Percentiles rank a stretch among this genome's conserved stretches.
These are phyloP conservation scores for Penicillium palitans DNA, from an alignment of 2,329 filamentous ascomycete species.

Conservation along the genomic window DNA sequence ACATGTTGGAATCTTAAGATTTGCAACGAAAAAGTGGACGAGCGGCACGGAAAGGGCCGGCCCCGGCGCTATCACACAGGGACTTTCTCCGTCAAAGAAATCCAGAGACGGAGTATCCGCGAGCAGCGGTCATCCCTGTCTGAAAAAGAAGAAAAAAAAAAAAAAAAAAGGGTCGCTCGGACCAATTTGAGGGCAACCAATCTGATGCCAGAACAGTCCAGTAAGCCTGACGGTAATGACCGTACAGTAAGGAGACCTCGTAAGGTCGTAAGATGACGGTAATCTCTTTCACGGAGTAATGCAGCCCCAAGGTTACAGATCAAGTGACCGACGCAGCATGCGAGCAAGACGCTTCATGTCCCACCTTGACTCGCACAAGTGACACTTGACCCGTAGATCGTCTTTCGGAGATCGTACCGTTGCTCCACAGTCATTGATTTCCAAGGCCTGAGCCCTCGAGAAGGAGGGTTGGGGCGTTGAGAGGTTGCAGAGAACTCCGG, in stretches of 20 bases:
- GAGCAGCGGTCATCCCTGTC: slow-evolving; percentile 14
- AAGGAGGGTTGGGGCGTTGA: slow-evolving; percentile 7
- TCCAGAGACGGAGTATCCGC: slow-evolving; percentile 8
- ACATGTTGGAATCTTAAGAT: slow-evolving; percentile 9
- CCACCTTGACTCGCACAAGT: slow-evolving; percentile 30
- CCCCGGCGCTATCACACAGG: slow-evolving; percentile 24
- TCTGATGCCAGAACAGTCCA: slow-evolving; percentile 16
- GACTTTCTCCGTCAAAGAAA: not conserved
- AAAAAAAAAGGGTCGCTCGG: slow-evolving; percentile 16
- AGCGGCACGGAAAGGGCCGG: slow-evolving; percentile 42
- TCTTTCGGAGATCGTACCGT: slow-evolving; percentile 34
- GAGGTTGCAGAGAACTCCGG: slow-evolving; percentile 15
- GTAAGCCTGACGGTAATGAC: slow-evolving; percentile 27
- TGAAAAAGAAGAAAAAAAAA: not conserved
- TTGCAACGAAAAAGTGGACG: slow-evolving; percentile 20
- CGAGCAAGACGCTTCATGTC: slow-evolving; percentile 45
- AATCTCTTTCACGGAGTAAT: slow-evolving; percentile 21
- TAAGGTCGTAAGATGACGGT: slow-evolving; percentile 31
- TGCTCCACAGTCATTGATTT: slow-evolving; percentile 33
- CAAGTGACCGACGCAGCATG: slow-evolving; percentile 63
- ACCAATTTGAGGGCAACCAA: slow-evolving; percentile 22
- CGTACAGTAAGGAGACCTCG: slow-evolving; percentile 22
- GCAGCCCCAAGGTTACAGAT: slow-evolving; percentile 37
- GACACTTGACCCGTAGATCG: slow-evolving; percentile 35
- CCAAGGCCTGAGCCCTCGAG: slow-evolving; percentile 16